Evolutionary conservation across 148 eudicot species (phyloP), one percentile per base, ranked within the genome.

Genomic region (Drosera capensis): DNA sequence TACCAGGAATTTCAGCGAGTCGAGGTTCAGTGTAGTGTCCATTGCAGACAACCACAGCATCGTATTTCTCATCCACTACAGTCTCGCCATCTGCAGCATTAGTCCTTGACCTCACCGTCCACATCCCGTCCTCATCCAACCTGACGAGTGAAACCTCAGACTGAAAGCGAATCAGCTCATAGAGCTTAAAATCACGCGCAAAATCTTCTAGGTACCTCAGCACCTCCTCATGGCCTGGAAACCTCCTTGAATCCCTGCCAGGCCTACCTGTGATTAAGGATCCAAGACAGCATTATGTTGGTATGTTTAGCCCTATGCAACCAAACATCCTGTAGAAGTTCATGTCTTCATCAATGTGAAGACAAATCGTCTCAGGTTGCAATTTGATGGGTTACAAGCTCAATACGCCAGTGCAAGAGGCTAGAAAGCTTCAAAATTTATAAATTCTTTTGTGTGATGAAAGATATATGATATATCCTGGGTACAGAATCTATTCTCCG

Each of bases 21-120:
- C 92, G 70, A 41, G 94, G 95, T 62, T 90, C 82, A 53, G 87
- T 59, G 46, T 70, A 80, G 71, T 90, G 97, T 19, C 97, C 97
- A 52, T 78, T 90, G 56, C 93, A 84, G 8, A 90, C 76, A 55
- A 90, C 78, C 36, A 84, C 97, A 30, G 97, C 95, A 73, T 90
- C 97, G 55, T 70, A 80, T 25, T 45, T 69, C 65, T 88, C 97
- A 46, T 68, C 73, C 17, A 50, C 35, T 23, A 66, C 60, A n/a
- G 38, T 48, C 23, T 36, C 67, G 38, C 43, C 43, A 5, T 48
- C 64, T 12, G 41, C 67, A 28, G 12, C 39, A 8, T 54, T 52
- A 11, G 18, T 63, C 39, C 51, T 69, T 26, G 67, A 78, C 25
- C 42, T 60, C 15, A 83, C 78, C 57, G 44, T 52, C 81, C 94